Evolutionary conservation across 2,329 filamentous ascomycete species (phyloP).

Genomic region (Zymoseptoria pseudotritici): DNA sequence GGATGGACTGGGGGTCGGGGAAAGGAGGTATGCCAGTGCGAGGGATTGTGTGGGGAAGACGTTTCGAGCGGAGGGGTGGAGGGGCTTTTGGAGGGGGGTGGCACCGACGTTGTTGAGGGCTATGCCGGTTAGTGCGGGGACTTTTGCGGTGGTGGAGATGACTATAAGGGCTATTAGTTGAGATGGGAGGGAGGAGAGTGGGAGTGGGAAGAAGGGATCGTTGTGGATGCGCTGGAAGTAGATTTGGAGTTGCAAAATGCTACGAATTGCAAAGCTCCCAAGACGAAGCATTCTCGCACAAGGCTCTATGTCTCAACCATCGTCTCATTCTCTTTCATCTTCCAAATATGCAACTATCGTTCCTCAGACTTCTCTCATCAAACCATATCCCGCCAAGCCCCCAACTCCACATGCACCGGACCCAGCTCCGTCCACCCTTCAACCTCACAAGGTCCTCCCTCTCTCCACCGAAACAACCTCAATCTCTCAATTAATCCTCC

Average conservation of each 20-base stretch:
- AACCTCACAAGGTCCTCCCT: background rate
- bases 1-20: conserved; percentile 67
- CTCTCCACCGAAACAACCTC: background rate
- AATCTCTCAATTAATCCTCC: no score
- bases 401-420: background rate
- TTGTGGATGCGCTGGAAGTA: no score
- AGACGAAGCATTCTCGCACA: no score
- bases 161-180: conserved; percentile 35
- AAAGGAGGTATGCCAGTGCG: conserved; percentile 72
- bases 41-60: conserved; percentile 82
- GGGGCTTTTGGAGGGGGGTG: conserved; percentile 92
- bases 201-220: background rate
- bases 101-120: conserved; percentile 84
- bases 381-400: background rate
- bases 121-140: conserved; percentile 97
- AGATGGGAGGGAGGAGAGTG: background rate
- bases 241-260: no score
- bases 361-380: no score
- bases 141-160: conserved; percentile 65
- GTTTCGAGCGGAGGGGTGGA: conserved; percentile 64
- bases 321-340: no score
- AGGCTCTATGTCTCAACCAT: no score
- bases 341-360: no score
- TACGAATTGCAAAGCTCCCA: no score
- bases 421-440: background rate